Evolutionary conservation across 495 filamentous ascomycete species (phyloP).

Genomic region (Oidiodendron maius): DNA sequence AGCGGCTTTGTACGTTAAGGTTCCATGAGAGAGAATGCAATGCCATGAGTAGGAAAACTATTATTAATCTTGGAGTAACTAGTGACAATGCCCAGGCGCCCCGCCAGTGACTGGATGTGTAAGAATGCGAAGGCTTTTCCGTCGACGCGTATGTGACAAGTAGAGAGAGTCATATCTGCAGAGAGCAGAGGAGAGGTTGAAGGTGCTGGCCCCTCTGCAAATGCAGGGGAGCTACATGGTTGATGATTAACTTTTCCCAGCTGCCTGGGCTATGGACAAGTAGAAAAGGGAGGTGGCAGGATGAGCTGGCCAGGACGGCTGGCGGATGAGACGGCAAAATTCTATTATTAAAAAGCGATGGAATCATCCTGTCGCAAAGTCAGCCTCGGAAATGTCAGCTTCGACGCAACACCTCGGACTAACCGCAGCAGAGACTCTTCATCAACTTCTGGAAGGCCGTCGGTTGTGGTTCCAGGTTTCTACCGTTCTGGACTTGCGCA

Average conservation of each 20-base stretch:
- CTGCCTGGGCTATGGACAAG: constrained; percentile 2
- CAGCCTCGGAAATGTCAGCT: not conserved
- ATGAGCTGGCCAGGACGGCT: not conserved
- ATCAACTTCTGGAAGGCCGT: constrained; percentile 66
- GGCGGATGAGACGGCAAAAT: no score
- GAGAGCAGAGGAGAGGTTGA: constrained; percentile 16
- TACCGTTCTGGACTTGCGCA: constrained; percentile 42
- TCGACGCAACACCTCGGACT: constrained; percentile 22
- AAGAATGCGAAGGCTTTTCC: constrained; percentile 1
- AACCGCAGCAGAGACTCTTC: constrained; percentile 80
- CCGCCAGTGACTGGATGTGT: constrained; percentile 4
- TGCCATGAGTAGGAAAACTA: constrained; percentile 16
- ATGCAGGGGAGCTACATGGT: constrained; percentile 10
- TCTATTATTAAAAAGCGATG: no score
- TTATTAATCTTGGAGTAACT: constrained; percentile 25
- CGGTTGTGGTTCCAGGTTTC: constrained; percentile 38
- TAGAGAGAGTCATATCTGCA: constrained; percentile 23
- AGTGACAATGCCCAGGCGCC: constrained; percentile 18
- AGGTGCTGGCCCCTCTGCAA: constrained; percentile 7
- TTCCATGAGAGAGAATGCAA: constrained; percentile 20
- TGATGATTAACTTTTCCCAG: constrained; percentile 13
- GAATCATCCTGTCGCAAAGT: constrained; percentile 17
- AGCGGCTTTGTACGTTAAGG: constrained; percentile 17
- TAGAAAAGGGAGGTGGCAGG: not conserved
- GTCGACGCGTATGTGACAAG: constrained; percentile 21